Evolutionary conservation across 2,329 filamentous ascomycete genomes (phyloP), one percentile per base, ranked within the genome.

Genomic region (Tolypocladium inflatum): DNA sequence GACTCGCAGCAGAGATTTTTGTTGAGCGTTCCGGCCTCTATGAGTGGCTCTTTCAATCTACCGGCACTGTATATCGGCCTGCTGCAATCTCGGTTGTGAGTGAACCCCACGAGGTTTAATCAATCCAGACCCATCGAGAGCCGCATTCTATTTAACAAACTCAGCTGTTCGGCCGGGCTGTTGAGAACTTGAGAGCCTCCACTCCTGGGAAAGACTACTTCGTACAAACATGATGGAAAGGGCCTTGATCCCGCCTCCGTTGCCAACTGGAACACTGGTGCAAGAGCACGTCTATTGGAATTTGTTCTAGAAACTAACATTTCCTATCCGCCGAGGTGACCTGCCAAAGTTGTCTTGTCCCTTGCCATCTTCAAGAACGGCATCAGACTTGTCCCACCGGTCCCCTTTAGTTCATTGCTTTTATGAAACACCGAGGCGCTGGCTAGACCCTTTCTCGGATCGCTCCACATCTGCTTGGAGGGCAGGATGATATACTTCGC

Each of bases 401-500:
- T 97, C 0, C 93, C 93, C 1, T 86, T 87, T 43, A 96, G 75
- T 62, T 88, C 74, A 23, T 70, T 66, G 23, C 65, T 64, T 55
- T 68, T 70, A 23, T 63, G 54, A 7, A 57, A 61, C 13, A 73
- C 72, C 11, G 76, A 78, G 0, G 74, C 75, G 30, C 75, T 80
- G 0, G 78, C 76, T 55, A 81, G 63, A 58, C 80, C 80, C 59
- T 70, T 68, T 7, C 63, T 65, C 2, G 0, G 63, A 48, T 53
- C 62, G 72, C 52, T 58, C 62, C 65, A 64, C 15, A 70, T 67
- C 58, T 77, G 73, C 56, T 73, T 81, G 0, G 88, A 88, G 30
- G 91, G 91, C 57, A 94, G 77, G 63, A 97, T 86, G 66, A 97
- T 96, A 72, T 96, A 97, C 55, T 91, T 81, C 37, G 90, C 89